These are phyloP conservation scores for Wickerhamiella sorbophila DNA, from an alignment of 805 yeast genomes.

Conservation along the genomic window DNA sequence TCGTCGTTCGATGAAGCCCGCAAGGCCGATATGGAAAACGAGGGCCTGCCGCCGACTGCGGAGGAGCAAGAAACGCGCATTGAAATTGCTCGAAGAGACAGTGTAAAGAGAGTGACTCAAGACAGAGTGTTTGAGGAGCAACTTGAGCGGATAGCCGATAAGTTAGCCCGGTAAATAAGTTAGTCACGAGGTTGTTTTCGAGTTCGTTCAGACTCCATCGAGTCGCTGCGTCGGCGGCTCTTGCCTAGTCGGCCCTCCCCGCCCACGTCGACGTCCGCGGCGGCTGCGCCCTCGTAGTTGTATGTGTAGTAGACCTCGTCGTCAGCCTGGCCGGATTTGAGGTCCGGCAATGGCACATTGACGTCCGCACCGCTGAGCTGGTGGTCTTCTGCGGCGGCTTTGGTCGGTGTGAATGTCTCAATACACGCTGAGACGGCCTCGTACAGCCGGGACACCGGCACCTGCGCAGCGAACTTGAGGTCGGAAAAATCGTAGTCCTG, in stretches of 20 bases:
- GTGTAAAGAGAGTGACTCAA: conserved; percentile 11
- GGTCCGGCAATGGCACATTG: conserved; percentile 4
- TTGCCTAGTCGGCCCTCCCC: conserved; percentile 1
- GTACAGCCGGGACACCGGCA: conserved; percentile 1
- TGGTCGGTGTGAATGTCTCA: not conserved
- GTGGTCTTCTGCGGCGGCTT: not conserved
- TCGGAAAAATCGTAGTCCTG: conserved; percentile 1
- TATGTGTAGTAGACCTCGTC: conserved; percentile 3
- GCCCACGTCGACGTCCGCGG: conserved; percentile 2
- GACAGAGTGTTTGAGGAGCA: conserved; percentile 7
- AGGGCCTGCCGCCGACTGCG: conserved; percentile 70
- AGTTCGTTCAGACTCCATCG: not conserved
- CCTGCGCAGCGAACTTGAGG: not conserved
- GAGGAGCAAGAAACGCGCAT: conserved; percentile 39
- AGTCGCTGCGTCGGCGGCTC: not conserved
- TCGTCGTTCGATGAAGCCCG: conserved; percentile 71
- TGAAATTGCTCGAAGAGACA: conserved; percentile 31
- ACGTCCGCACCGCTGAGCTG: conserved; percentile 2
- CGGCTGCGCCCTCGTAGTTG: conserved; percentile 1
- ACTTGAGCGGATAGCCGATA: conserved; percentile 6
- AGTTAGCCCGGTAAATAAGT: not conserved
- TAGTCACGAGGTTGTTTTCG: not conserved
- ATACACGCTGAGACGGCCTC: conserved; percentile 4
- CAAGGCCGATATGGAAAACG: conserved; percentile 65
- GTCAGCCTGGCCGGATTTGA: conserved; percentile 10